Evolutionary conservation across 2,329 filamentous ascomycete species (phyloP).

Genomic region (Thyridium curvatum): DNA sequence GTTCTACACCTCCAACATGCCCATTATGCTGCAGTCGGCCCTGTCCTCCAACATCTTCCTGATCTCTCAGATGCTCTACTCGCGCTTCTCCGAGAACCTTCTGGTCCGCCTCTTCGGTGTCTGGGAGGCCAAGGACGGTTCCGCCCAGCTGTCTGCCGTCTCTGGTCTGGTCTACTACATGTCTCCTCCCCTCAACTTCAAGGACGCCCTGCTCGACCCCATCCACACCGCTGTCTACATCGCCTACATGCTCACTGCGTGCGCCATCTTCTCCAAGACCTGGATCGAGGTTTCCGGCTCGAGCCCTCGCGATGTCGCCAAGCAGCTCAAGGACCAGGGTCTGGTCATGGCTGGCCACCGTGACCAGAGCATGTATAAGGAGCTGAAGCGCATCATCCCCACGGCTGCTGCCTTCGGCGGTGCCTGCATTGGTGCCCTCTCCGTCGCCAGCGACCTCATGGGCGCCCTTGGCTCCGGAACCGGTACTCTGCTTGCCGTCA

Average conservation of each 20-base stretch:
- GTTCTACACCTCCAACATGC: constrained; percentile 99
- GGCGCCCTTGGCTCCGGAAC: constrained; percentile 95
- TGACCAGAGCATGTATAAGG: constrained; percentile 99
- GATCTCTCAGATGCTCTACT: constrained; percentile 99
- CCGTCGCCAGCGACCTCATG: constrained; percentile 90
- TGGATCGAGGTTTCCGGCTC: constrained; percentile 99
- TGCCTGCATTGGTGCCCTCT: constrained; percentile 97
- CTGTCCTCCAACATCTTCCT: constrained; percentile 99
- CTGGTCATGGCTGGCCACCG: constrained; percentile 99
- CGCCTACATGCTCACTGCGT: constrained; percentile 95
- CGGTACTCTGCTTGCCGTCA: constrained; percentile 96
- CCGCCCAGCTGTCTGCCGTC: constrained; percentile 86
- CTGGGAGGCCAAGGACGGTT: constrained; percentile 96
- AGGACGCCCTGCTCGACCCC: constrained; percentile 91
- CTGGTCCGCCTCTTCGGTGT: constrained; percentile 95
- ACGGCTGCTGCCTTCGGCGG: constrained; percentile 97
- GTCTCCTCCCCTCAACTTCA: constrained; percentile 96
- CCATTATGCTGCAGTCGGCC: constrained; percentile 99
- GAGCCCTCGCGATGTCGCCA: constrained; percentile 94
- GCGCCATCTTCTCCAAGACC: constrained; percentile 95
- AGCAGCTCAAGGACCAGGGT: constrained; percentile 99
- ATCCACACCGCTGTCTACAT: constrained; percentile 96
- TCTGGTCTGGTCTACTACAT: constrained; percentile 99
- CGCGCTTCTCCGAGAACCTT: constrained; percentile 97
- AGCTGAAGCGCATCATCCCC: constrained; percentile 98